phyloP scores from a whole-genome alignment of 352 stramenopile genomes.

The Albugo laibachii region DNA sequence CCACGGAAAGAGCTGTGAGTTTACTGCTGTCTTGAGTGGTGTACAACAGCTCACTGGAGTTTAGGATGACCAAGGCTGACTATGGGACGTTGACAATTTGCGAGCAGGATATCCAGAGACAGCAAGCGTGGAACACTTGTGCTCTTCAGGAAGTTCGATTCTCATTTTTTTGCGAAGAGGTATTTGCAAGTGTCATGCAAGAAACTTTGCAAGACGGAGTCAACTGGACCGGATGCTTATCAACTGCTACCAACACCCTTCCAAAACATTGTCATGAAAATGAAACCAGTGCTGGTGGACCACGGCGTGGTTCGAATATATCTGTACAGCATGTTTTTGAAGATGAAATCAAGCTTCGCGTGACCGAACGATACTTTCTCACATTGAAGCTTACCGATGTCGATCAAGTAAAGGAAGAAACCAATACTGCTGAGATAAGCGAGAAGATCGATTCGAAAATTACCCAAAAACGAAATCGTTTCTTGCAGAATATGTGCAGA shows the following conservation, averaged over 20 bases:
- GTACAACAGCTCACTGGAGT: conserved; percentile 3
- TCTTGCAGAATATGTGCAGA: conserved; percentile 39
- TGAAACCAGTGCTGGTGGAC: not conserved
- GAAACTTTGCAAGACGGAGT: conserved; percentile 41
- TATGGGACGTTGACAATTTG: conserved; percentile 41
- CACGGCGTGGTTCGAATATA: conserved; percentile 12
- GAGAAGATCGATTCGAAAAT: not conserved
- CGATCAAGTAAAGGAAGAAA: not conserved
- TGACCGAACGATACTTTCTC: conserved; percentile 57
- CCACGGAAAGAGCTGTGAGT: conserved; percentile 14
- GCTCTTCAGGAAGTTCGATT: conserved; percentile 68
- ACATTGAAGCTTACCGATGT: conserved; percentile 45
- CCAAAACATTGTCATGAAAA: conserved; percentile 24
- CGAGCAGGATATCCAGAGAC: conserved; percentile 27
- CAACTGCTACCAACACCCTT: conserved; percentile 37
- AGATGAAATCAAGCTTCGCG: conserved; percentile 54
- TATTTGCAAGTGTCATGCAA: conserved; percentile 70
- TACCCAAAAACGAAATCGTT: conserved; percentile 14
- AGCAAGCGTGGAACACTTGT: conserved; percentile 47
- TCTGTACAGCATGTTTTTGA: conserved; percentile 63
- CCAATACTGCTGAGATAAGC: not conserved
- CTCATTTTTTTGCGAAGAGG: conserved; percentile 71
- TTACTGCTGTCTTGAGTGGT: not conserved
- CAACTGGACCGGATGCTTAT: conserved; percentile 19
- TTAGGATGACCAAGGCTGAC: conserved; percentile 23